Conservation (phyloP, 106 monocot genomes). For the Dendrobium catenatum region DNA sequence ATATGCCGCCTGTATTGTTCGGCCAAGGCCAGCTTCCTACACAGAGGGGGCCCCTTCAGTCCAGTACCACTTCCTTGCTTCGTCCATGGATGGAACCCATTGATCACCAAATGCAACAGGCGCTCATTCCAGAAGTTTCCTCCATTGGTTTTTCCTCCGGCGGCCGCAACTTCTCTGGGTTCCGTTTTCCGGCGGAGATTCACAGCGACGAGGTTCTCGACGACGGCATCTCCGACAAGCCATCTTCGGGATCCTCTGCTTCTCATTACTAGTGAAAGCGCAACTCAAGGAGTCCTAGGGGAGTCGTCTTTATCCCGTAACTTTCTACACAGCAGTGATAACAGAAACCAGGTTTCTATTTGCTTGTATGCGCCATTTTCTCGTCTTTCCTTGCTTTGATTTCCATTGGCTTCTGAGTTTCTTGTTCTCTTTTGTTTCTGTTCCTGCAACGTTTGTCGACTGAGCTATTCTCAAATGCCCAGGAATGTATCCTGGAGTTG, state of each 20-base stretch:
- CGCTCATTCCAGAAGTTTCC: background rate
- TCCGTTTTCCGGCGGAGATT: background rate
- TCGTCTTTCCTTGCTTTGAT: too few species aligned
- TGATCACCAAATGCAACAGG: background rate
- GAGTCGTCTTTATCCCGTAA: background rate
- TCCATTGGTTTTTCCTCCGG: background rate
- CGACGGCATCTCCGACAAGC: background rate
- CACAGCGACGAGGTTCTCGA: background rate
- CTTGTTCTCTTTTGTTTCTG: background rate
- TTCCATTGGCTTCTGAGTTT: background rate
- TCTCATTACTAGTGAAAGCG: background rate
- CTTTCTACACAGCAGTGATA: background rate
- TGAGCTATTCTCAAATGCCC: background rate
- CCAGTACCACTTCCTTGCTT: conserved; percentile 43
- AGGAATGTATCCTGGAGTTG: background rate
- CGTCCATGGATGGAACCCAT: conserved; percentile 7
- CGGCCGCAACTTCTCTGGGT: background rate
- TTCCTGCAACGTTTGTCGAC: background rate
- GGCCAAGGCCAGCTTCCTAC: conserved; percentile 30
- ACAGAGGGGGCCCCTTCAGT: conserved; percentile 93
- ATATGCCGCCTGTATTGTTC: conserved; percentile 10
- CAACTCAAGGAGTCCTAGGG: background rate
- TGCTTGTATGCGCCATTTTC: too few species aligned
- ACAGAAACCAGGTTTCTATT: background rate
- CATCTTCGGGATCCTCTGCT: background rate